Evolutionary conservation across 306 rosid species (phyloP), one percentile per base, ranked within the genome.

Genomic region (Casuarina glauca): DNA sequence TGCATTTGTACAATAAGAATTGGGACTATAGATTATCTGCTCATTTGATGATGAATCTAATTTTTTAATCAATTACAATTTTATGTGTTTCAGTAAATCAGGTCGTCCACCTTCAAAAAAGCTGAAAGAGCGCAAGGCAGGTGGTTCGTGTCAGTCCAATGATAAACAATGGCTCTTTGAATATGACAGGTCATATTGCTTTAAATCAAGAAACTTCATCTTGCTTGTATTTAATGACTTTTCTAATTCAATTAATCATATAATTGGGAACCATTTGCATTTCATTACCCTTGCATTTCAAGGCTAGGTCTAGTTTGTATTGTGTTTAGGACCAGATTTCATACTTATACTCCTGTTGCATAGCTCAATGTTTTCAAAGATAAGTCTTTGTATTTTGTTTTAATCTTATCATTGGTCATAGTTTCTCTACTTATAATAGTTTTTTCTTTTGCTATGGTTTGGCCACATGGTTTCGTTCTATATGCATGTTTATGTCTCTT

Each of bases 21-120:
- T 77, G 71, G 63, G 57, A 41, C 15, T 39, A 6, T 69, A 26
- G 62, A 69, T 35, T 52, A 45, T 49, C 7, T 61, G 32, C 55
- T 43, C 32, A 48, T n/a, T n/a, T 49, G 60, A 5, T 72, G 81
- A 17, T 46, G 55, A 63, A 10, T 68, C 63, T 76, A 53, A 48
- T 71, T 69, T 44, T 15, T 3, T 68, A 68, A 43, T 66, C 35
- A 66, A 62, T 63, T 48, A 43, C 43, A 9, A 17, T 41, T 62
- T 87, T 79, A 66, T 78, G 86, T 69, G 80, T 45, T 77, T 80
- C 89, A 89, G 98, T 74, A 92, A 89, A 87, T 76, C 88, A 55
- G 98, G 98, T 5, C 93, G 93, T 66, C 97, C 94, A 75, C 93
- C 94, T 73, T 83, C 91, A 3, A 94, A 89, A 83, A 94, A 94